These are phyloP conservation scores for Podaxis sp. DNA, from an alignment of 768 basidiomycete species.

Conservation along the genomic window DNA sequence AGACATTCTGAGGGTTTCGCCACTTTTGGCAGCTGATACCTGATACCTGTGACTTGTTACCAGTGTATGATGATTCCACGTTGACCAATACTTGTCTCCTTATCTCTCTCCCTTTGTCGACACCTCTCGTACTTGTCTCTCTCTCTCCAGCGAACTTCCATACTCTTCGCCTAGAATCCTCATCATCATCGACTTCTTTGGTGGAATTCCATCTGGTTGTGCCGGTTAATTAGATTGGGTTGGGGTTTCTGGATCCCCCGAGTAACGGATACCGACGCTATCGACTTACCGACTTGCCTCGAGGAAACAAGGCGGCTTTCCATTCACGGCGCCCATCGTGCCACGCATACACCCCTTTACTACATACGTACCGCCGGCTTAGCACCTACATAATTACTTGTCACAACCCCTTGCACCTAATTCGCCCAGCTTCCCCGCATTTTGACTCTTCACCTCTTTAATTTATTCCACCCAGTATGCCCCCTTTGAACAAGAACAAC, in stretches of 20 bases:
- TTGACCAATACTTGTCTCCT: conserved; percentile 2
- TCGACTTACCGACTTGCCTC: background rate
- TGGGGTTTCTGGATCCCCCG: background rate
- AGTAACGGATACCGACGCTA: background rate
- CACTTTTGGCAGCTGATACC: background rate
- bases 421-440: background rate
- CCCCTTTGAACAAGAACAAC: conserved; percentile 82
- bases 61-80: conserved; percentile 8
- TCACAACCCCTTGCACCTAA: background rate
- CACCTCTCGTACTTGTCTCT: background rate
- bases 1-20: background rate
- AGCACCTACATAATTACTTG: background rate
- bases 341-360: background rate
- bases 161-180: background rate
- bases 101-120: background rate
- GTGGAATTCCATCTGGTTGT: background rate
- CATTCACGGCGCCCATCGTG: background rate
- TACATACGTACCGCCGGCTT: background rate
- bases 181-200: background rate
- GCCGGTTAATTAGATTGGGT: background rate
- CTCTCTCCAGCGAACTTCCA: background rate
- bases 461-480: conserved; percentile 17
- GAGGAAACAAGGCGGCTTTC: background rate
- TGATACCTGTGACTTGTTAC: conserved; percentile 6
- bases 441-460: background rate